Percentiles rank a stretch among this genome's conserved stretches.
These are phyloP conservation scores for Butyriboletus appendiculatus DNA, from an alignment of 1,284 basidiomycete genomes.

Conservation along the genomic window DNA sequence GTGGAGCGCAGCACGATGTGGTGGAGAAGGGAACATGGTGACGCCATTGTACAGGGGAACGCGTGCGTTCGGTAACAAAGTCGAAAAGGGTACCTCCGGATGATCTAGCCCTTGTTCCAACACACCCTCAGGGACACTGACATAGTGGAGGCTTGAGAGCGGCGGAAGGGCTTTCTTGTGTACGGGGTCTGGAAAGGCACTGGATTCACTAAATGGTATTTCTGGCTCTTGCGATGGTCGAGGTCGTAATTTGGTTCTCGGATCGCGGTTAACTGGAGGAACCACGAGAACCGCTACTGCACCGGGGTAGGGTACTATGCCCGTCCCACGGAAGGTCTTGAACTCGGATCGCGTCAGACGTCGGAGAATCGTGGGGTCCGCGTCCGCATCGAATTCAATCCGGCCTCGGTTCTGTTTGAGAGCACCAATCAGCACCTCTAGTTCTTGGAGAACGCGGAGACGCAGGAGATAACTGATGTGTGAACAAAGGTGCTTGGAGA, in stretches of 20 bases:
- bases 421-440: constrained; percentile 51
- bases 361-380: constrained; percentile 46
- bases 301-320: constrained; percentile 48
- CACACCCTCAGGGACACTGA: neutral
- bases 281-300: constrained; percentile 67
- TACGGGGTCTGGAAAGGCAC: neutral
- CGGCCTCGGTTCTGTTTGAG: constrained; percentile 11
- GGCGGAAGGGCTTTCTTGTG: constrained; percentile 37
- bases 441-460: constrained; percentile 70
- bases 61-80: constrained; percentile 41
- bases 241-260: constrained; percentile 47
- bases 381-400: constrained; percentile 10
- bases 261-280: constrained; percentile 64
- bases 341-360: constrained; percentile 65
- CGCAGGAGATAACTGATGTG: constrained; percentile 68
- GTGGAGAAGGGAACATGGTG: constrained; percentile 56
- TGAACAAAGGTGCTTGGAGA: constrained; percentile 44
- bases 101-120: constrained; percentile 2
- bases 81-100: constrained; percentile 16
- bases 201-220: constrained; percentile 22
- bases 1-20: constrained; percentile 60
- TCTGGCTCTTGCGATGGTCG: constrained; percentile 38
- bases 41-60: constrained; percentile 69
- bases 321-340: constrained; percentile 47
- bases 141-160: constrained; percentile 37